Base-by-base conservation (phyloP, 352 stramenopile species). In the Pythium dissimile region DNA sequence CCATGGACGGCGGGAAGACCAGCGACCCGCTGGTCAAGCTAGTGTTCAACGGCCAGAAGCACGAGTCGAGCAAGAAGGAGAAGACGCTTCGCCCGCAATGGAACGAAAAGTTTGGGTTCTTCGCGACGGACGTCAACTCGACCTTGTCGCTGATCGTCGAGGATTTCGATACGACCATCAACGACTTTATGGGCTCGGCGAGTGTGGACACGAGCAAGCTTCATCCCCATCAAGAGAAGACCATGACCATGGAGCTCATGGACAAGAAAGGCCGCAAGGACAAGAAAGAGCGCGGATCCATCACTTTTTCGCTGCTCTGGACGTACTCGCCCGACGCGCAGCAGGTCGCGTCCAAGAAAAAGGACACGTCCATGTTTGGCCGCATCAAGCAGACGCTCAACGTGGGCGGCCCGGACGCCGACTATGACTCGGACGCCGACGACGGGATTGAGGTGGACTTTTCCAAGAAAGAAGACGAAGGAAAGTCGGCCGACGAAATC, bases 1-100 rank as follows among this genome's bases (percentile, higher is more conserved):
- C 81, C 0, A 95, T 96, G 80, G 86, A 96, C 59, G 76, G 89
- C 42, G 88, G 84, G 24, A 89, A 74, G 0, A 85, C 75, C 5
- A 94, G 82, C 44, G 92, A 98, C 49, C 92, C 92, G 10, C 75
- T 97, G 15, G 87, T 96, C 47, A 85, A 92, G 39, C 57, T 95
- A 6, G 73, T 66, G 45, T 78, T 75, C 49, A 80, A 75, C 15
- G 84, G 88, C 18, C 89, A 95, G 62, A 88, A 92, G 48, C 81
- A 95, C 54, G 79, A 86, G 55, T 85, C 80, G 6, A 84, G 55
- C 15, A 87, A 75, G 61, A 89, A 90, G 56, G 74, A 90, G 8
- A 82, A 84, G 51, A 89, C 80, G 20, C 63, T 92, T 16, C 66
- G 71, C 5, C 80, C 80, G 0, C 77, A 90, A 43, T 92, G 83